Evolutionary conservation across 73 alveolate genomes (phyloP), one percentile per base, ranked within the genome.

Genomic region (Blepharisma japonicum): DNA sequence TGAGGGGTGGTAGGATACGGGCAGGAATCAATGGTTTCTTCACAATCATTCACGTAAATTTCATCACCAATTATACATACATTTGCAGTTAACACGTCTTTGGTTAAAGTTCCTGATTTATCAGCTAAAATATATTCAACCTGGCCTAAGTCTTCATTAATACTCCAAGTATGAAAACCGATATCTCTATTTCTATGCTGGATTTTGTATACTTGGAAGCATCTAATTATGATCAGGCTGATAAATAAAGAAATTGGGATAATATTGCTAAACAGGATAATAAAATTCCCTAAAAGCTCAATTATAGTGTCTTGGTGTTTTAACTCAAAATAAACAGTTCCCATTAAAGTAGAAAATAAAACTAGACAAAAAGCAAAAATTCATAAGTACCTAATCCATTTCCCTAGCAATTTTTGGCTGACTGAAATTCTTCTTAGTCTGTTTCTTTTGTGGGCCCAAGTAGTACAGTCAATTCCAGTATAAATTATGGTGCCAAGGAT

Each of bases 31-130:
- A 32, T 32, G 42, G 42, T 32, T 32, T 32, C 42, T 32, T 32
- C 42, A 3, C 42, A 32, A 3, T 32, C 11, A 3, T 61, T 61
- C 4, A n/a, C 14, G 5, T 18, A 61, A 5, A 61, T 39, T 25
- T 61, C 23, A 9, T 61, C 74, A 14, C 38, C 38, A 61, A 61
- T 25, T 8, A 61, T 25, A 4, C 74, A 61, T 2, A 61, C 74
- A 14, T 61, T n/a, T 2, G 74, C 74, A 9, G n/a, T 61, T 20
- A 61, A 4, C 6, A 14, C 49, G 23, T 61, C 23, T 61, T 25
- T 25, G 14, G 74, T 61, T 2, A 61, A 39, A n/a, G 74, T 61
- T 39, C 74, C 74, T 61, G 74, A 14, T 61, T 61, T 61, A 25
- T 61, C 23, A 8, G 23, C 39, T n/a, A 61, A 8, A 25, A 61